These are phyloP conservation scores for Lachnum nothofagi DNA, from an alignment of 2,329 filamentous ascomycete genomes.

Conservation along the genomic window DNA sequence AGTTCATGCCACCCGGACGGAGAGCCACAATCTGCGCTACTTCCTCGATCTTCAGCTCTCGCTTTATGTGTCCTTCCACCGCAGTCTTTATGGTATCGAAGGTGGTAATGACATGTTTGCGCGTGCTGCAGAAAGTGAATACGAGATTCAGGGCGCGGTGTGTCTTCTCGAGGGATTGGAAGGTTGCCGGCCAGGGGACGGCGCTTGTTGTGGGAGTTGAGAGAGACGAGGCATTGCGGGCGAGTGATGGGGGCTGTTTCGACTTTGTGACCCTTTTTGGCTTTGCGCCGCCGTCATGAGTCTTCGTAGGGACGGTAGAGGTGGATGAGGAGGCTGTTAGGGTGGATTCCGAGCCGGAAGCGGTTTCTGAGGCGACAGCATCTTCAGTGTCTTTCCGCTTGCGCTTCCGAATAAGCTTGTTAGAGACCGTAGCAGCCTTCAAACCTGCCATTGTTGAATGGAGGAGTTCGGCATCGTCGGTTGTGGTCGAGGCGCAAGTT, in stretches of 20 bases:
- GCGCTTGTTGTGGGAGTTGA: conserved; percentile 23
- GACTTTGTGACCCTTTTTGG: conserved; percentile 42
- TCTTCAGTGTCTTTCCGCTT: conserved; percentile 34
- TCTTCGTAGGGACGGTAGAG: conserved; percentile 49
- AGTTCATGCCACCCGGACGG: conserved; percentile 72
- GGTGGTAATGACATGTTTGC: conserved; percentile 87
- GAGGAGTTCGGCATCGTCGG: background rate
- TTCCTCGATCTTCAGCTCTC: conserved; percentile 66
- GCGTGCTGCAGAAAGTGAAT: conserved; percentile 89
- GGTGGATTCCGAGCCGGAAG: background rate
- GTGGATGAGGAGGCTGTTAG: conserved; percentile 26
- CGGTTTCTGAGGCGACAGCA: conserved; percentile 1
- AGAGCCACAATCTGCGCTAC: conserved; percentile 76
- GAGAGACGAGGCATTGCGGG: conserved; percentile 23
- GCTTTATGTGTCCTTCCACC: conserved; percentile 76
- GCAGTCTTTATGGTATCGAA: conserved; percentile 81
- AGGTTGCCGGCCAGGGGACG: conserved; percentile 64
- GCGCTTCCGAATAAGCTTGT: conserved; percentile 36
- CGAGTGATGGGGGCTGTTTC: conserved; percentile 19
- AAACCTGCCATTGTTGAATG: conserved; percentile 29
- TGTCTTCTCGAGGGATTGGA: conserved; percentile 67
- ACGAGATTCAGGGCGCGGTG: conserved; percentile 86
- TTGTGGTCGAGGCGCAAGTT: background rate
- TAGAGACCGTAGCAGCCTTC: conserved; percentile 45
- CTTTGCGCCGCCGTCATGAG: conserved; percentile 46